Evolutionary conservation across 257 asterid species (phyloP), one percentile per base, ranked within the genome.

Genomic region (Ilex aquifolium): DNA sequence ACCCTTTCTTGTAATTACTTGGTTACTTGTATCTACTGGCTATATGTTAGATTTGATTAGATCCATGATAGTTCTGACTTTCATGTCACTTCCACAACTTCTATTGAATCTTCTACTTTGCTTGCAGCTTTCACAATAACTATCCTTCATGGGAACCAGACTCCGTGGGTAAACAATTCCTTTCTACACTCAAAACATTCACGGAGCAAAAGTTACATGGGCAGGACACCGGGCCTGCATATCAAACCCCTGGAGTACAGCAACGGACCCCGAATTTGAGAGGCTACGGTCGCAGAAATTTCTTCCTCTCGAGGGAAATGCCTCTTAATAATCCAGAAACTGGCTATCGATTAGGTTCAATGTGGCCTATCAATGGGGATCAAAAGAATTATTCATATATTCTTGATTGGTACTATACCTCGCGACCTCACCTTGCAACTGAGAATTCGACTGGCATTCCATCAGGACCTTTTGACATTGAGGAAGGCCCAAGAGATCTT

Each of bases 121-220:
- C 31, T 64, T 76, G 76, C 90, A 93, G 99, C 82, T 93, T 93
- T 77, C 88, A 80, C 58, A 70, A 61, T 53, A 76, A 88, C 55
- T 85, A 90, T 63, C 95, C 95, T 62, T 81, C 96, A 0, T 90
- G 96, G 97, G 95, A 90, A 57, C 90, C 97, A 14, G 72, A 78
- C 57, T 73, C 77, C 3, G 84, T 79, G 0, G 97, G 99, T 57
- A 87, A 82, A 74, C 93, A 76, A 67, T 87, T 90, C 80, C 81
- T 93, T n/a, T 69, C 80, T 2, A 44, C 86, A 1, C 74, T 93
- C 4, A 83, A 79, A 80, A 55, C 44, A 31, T 93, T 90, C 57
- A 71, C 90, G 65, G 97, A 93, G 74, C 86, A 80, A 67, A 86
- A 86, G 76, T 40, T 87, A 72, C 82, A 74, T 61, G 84, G 75